These are phyloP conservation scores for Eurotiales sp. DNA, from an alignment of 2,329 filamentous ascomycete genomes.

Conservation along the genomic window DNA sequence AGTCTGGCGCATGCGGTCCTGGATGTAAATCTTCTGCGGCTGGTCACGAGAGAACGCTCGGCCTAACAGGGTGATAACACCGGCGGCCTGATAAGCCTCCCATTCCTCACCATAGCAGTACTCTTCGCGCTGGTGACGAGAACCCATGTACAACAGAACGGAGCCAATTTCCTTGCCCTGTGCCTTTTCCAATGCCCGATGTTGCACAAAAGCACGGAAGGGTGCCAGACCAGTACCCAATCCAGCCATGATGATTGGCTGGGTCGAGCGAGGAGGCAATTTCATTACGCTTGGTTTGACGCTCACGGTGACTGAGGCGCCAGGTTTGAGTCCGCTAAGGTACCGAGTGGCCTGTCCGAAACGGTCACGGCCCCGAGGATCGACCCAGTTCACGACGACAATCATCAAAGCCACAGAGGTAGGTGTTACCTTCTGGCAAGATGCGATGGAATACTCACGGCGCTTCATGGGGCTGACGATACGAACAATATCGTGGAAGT, in stretches of 20 bases:
- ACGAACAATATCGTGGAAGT: conserved; percentile 81
- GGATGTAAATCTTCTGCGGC: conserved; percentile 98
- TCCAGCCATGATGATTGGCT: conserved; percentile 97
- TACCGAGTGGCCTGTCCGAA: conserved; percentile 93
- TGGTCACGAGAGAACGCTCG: conserved; percentile 95
- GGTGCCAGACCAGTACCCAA: conserved; percentile 96
- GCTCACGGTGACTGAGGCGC: conserved; percentile 78
- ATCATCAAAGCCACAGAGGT: conserved; percentile 91
- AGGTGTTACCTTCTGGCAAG: conserved; percentile 89
- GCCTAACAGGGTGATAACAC: conserved; percentile 90
- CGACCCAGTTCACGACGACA: conserved; percentile 94
- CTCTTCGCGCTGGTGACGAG: conserved; percentile 94
- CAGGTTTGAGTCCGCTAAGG: conserved; percentile 70
- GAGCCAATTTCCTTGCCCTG: conserved; percentile 92
- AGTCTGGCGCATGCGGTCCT: conserved; percentile 93
- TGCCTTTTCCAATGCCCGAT: conserved; percentile 96
- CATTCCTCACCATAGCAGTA: conserved; percentile 99
- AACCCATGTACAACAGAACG: conserved; percentile 93
- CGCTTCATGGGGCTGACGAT: conserved; percentile 92
- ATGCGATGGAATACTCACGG: conserved; percentile 98
- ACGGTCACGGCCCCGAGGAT: conserved; percentile 79
- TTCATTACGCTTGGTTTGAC: conserved; percentile 99
- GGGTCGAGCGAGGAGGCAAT: conserved; percentile 79
- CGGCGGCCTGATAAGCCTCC: conserved; percentile 95
- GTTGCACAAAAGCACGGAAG: conserved; percentile 98